Percentiles rank a stretch among this genome's conserved stretches.
phyloP scores from a whole-genome alignment of 2,329 filamentous ascomycete genomes.

The Furcasterigmium furcatum region DNA sequence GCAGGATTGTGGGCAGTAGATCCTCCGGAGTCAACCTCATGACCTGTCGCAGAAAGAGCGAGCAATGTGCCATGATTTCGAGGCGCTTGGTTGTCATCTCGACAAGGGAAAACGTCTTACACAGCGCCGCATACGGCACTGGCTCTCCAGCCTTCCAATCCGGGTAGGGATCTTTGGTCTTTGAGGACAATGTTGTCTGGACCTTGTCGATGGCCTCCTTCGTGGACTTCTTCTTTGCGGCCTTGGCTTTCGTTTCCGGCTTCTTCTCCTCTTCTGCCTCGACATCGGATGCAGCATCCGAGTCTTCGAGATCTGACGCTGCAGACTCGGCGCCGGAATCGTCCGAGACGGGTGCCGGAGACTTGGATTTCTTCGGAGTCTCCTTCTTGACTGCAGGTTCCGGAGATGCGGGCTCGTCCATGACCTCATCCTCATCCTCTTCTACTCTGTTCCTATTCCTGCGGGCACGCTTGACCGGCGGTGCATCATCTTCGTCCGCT shows the following conservation, averaged over 20 bases:
- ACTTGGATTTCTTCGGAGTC: too few species aligned
- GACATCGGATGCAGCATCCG: constrained; percentile 44
- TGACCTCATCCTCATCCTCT: constrained; percentile 47
- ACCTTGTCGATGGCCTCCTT: constrained; percentile 30
- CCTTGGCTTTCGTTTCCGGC: constrained; percentile 69
- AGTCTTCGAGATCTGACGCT: constrained; percentile 30
- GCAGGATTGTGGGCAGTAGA: constrained; percentile 79
- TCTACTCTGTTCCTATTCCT: constrained; percentile 44
- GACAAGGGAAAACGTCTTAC: constrained; percentile 89
- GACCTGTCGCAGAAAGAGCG: constrained; percentile 90
- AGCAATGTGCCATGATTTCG: constrained; percentile 84
- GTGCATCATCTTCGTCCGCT: constrained; percentile 53
- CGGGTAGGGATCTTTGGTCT: constrained; percentile 78
- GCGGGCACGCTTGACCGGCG: constrained; percentile 55
- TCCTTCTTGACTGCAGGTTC: constrained; percentile 14
- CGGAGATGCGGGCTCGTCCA: constrained; percentile 12
- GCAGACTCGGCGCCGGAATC: constrained; percentile 17
- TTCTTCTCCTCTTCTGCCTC: constrained; percentile 59
- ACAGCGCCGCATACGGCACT: constrained; percentile 91
- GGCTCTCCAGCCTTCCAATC: constrained; percentile 90
- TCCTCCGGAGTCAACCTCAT: constrained; percentile 85
- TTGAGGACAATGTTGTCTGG: constrained; percentile 27
- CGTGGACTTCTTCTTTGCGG: constrained; percentile 75
- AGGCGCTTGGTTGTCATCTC: constrained; percentile 93
- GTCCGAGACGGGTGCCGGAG: constrained; percentile 3